These are phyloP conservation scores for Fusarium sp. DNA, from an alignment of 2,329 filamentous ascomycete species.

Conservation along the genomic window DNA sequence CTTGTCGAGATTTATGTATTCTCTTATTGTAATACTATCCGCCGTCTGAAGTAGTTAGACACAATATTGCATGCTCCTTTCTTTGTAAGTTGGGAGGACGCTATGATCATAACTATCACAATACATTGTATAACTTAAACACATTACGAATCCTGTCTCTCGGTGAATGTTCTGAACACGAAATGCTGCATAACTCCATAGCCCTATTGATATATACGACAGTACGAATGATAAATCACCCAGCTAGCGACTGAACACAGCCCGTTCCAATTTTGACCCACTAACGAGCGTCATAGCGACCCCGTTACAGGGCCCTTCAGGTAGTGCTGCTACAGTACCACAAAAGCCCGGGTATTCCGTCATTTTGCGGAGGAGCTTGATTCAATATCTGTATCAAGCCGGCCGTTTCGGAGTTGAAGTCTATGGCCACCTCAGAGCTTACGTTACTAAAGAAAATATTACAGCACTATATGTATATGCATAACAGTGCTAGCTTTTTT, in stretches of 20 bases:
- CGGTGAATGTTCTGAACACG: not conserved
- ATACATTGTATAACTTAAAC: not conserved
- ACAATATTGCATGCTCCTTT: not conserved
- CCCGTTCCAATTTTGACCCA: slow-evolving; percentile 26
- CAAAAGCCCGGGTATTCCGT: slow-evolving; percentile 21
- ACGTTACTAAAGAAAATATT: too few relatives aligned
- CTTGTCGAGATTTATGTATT: not conserved
- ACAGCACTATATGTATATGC: too few relatives aligned
- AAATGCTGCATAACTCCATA: not conserved
- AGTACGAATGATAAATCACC: not conserved
- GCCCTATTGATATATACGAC: not conserved
- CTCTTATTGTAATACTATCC: not conserved
- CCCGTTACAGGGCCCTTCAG: slow-evolving; percentile 30
- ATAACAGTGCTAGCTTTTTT: not conserved
- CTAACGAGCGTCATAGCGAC: slow-evolving; percentile 38
- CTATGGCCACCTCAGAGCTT: slow-evolving; percentile 8
- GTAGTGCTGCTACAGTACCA: not conserved
- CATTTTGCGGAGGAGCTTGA: slow-evolving; percentile 38
- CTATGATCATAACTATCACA: not conserved
- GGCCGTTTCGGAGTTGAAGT: slow-evolving; percentile 22
- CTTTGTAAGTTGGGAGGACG: not conserved
- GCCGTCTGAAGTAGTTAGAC: slow-evolving; percentile 6
- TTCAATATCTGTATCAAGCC: slow-evolving; percentile 19
- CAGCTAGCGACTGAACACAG: slow-evolving; percentile 1
- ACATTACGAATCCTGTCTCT: not conserved